Evolutionary conservation across 495 filamentous ascomycete genomes (phyloP).

Genomic region (Lophiotrema nucula): DNA sequence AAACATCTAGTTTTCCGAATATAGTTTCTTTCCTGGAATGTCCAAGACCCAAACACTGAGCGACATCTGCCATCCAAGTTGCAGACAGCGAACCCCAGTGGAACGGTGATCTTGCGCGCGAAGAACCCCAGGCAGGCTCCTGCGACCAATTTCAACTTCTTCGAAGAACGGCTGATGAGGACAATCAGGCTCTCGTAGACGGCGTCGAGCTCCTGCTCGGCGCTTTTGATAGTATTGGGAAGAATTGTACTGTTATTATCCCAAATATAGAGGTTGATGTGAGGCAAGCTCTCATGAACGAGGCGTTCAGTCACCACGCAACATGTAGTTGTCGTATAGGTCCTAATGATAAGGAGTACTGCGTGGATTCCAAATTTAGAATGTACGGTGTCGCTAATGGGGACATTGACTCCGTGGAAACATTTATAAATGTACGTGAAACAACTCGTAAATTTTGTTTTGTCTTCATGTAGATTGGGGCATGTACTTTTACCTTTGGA

Average conservation of each 20-base stretch:
- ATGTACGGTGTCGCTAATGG: not conserved
- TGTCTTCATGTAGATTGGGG: too few species aligned
- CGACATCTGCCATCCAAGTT: not conserved
- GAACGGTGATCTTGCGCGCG: conserved; percentile 1
- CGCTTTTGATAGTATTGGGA: not conserved
- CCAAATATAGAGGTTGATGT: conserved; percentile 1
- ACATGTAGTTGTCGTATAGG: not conserved
- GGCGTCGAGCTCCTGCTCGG: conserved; percentile 1
- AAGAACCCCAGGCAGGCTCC: not conserved
- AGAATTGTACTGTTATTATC: not conserved
- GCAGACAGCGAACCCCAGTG: not conserved
- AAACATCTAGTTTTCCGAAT: too few species aligned
- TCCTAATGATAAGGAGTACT: not conserved
- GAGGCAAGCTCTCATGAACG: conserved; percentile 1
- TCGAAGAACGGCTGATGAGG: not conserved
- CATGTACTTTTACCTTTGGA: too few species aligned
- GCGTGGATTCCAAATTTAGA: conserved; percentile 4
- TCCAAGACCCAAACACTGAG: not conserved
- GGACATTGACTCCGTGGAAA: too few species aligned
- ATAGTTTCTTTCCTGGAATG: not conserved
- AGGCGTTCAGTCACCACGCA: conserved; percentile 5
- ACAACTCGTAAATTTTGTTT: too few species aligned
- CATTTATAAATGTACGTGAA: too few species aligned
- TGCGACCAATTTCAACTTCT: conserved; percentile 7
- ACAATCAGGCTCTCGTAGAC: not conserved